These are phyloP conservation scores for Chrysosporium queenslandicum DNA, from an alignment of 2,329 filamentous ascomycete genomes.

Conservation along the genomic window DNA sequence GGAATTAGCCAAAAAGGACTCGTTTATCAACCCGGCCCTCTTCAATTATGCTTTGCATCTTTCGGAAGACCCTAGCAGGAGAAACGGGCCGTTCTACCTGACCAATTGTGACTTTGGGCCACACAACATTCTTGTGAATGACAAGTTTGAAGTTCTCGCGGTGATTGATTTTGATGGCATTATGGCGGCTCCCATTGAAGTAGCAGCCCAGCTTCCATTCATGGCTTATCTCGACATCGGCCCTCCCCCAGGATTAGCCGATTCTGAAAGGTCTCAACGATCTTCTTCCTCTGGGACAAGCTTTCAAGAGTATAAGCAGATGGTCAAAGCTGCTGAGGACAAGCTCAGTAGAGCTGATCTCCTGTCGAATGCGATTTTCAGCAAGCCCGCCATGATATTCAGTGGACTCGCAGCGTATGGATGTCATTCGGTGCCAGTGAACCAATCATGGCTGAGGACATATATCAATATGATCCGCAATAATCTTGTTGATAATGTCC, in stretches of 20 bases:
- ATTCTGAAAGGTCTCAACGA: neutral
- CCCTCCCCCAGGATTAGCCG: neutral
- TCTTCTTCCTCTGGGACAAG: neutral
- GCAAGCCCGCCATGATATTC: constrained; percentile 1
- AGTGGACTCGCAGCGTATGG: neutral
- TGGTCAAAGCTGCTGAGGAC: constrained; percentile 1
- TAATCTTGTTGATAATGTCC: neutral
- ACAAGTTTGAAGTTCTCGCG: constrained; percentile 15
- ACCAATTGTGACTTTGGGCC: constrained; percentile 15
- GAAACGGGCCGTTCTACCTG: constrained; percentile 14
- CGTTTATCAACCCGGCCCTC: constrained; percentile 1
- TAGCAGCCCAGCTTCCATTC: constrained; percentile 11
- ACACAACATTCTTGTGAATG: constrained; percentile 17
- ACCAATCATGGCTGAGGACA: neutral
- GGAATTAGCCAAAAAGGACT: neutral
- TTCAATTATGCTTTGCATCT: neutral
- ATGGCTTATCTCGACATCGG: neutral
- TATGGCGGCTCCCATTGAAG: constrained; percentile 15
- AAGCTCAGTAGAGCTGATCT: neutral
- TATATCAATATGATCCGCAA: neutral
- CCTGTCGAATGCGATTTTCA: neutral
- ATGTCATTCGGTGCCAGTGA: neutral
- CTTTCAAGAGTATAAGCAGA: neutral
- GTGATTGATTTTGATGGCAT: constrained; percentile 17
- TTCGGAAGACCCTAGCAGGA: neutral